Percentiles rank a stretch among this genome's conserved stretches.
Evolutionary conservation across 2,329 filamentous ascomycete species (phyloP).

Genomic region (Cladobotryum mycophilum): DNA sequence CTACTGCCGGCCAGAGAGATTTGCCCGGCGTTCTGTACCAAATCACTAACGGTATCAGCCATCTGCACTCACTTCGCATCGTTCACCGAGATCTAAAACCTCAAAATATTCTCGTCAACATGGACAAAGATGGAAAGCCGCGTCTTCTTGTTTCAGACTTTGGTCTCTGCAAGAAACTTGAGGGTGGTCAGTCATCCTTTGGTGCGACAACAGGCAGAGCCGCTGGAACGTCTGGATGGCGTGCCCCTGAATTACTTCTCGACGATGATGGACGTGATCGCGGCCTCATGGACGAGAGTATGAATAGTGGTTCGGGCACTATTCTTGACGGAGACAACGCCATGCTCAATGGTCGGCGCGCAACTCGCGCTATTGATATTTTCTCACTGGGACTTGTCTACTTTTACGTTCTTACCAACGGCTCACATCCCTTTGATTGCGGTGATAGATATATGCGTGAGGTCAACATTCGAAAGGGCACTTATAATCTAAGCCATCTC

Average conservation of each 20-base stretch:
- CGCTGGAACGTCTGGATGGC: conserved; percentile 91
- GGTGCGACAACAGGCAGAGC: conserved; percentile 91
- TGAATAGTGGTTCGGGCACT: conserved; percentile 56
- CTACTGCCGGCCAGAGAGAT: conserved; percentile 66
- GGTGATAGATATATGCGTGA: conserved; percentile 93
- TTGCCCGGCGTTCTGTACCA: conserved; percentile 77
- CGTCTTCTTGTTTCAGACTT: conserved; percentile 97
- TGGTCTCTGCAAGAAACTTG: conserved; percentile 93
- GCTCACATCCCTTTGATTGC: conserved; percentile 87
- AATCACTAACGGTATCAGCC: conserved; percentile 80
- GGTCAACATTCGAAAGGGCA: conserved; percentile 91
- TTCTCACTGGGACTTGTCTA: conserved; percentile 98
- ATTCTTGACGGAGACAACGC: conserved; percentile 52
- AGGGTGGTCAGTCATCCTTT: conserved; percentile 89
- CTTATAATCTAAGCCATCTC: conserved; percentile 64
- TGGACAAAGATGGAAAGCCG: conserved; percentile 62
- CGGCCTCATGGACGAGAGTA: conserved; percentile 44
- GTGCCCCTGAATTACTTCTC: conserved; percentile 85
- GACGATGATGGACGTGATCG: conserved; percentile 61
- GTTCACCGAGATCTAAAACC: conserved; percentile 97
- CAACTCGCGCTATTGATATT: conserved; percentile 93
- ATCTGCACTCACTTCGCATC: conserved; percentile 86
- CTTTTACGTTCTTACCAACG: conserved; percentile 94
- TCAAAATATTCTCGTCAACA: conserved; percentile 87
- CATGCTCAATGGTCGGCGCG: conserved; percentile 60